These are phyloP conservation scores for Botrytis squamosa DNA, from an alignment of 2,329 filamentous ascomycete genomes.

Conservation along the genomic window DNA sequence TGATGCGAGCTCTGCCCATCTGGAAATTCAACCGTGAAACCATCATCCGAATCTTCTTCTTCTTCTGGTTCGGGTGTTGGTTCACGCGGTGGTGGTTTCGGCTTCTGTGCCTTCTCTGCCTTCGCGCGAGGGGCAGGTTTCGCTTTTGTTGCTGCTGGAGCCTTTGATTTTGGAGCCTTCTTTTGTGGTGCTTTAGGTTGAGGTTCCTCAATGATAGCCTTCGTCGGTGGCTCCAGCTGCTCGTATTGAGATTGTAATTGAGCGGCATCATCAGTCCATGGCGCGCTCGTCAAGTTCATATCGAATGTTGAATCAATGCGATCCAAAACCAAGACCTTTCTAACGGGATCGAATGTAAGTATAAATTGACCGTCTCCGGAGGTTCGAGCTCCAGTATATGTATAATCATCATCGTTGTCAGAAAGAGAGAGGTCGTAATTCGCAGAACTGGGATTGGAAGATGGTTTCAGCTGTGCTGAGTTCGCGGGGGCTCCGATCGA, in stretches of 20 bases:
- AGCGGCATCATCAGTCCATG: conserved; percentile 61
- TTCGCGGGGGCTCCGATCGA: conserved; percentile 47
- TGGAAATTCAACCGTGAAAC: conserved; percentile 60
- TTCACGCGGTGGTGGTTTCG: conserved; percentile 34
- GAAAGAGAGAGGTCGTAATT: conserved; percentile 52
- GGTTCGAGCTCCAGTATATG: conserved; percentile 59
- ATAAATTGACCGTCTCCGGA: conserved; percentile 59
- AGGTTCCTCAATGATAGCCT: not conserved
- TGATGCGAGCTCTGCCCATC: conserved; percentile 45
- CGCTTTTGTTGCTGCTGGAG: conserved; percentile 33
- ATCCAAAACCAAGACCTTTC: conserved; percentile 78
- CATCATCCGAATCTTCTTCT: conserved; percentile 52
- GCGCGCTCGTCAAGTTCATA: conserved; percentile 77
- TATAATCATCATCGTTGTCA: conserved; percentile 54
- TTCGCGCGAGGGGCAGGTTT: conserved; percentile 38
- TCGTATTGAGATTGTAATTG: conserved; percentile 65
- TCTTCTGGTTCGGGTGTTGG: conserved; percentile 37
- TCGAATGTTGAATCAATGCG: conserved; percentile 77
- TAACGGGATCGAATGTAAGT: conserved; percentile 72
- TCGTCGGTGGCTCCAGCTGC: conserved; percentile 49
- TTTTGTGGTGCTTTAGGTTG: conserved; percentile 30
- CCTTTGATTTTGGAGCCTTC: conserved; percentile 35
- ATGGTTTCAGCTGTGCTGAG: conserved; percentile 52
- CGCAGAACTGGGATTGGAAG: conserved; percentile 39
- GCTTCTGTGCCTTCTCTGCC: conserved; percentile 39